Base-by-base conservation (phyloP, 768 basidiomycete species). In the Lanmaoa pseudosensibilis region DNA sequence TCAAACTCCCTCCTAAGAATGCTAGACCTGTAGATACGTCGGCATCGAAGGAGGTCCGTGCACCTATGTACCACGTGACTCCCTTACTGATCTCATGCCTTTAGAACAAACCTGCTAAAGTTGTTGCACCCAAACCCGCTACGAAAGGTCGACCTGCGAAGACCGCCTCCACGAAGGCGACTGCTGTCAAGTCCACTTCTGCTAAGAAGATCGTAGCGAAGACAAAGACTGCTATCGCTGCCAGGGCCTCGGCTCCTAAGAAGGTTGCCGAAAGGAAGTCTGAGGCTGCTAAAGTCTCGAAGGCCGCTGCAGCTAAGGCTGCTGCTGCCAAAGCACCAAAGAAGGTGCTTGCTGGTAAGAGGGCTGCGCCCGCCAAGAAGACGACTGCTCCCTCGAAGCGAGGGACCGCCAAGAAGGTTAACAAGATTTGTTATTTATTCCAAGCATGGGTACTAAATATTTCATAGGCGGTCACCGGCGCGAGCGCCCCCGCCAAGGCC, bases 1-100 rank as follows among this genome's bases (percentile, higher is more conserved):
- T 85, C 64, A 90, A 88, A 73, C 81, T 91, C 27, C 81, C 87
- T 27, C 83, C 87, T 46, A 92, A 88, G 77, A 67, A 59, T 19
- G 59, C 61, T 33, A 75, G 78, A 63, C 76, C 78, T 37, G 65
- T 75, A n/a, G 84, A 82, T 61, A 69, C 70, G 40, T 72, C 70
- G 59, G 82, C 82, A 51, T 77, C 80, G n/a, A 84, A 84, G 68
- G 83, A 84, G 80, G 83, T 84, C 65, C 71, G 78, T 72, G 49
- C 60, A 54, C 52, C 27, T 30, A 47, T 4, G 47, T 52, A 56
- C 44, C 70, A 73, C 63, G 57, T 64, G 67, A 60, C 54, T n/a
- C 46, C 38, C 32, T 45, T 18, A 43, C 41, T 70, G 39, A 65
- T 52, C 40, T 54, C 50, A 55, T 46, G 12, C 38, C 41, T 45